Conservation (phyloP, 331 rosid genomes). For the Quercus tomentella region DNA sequence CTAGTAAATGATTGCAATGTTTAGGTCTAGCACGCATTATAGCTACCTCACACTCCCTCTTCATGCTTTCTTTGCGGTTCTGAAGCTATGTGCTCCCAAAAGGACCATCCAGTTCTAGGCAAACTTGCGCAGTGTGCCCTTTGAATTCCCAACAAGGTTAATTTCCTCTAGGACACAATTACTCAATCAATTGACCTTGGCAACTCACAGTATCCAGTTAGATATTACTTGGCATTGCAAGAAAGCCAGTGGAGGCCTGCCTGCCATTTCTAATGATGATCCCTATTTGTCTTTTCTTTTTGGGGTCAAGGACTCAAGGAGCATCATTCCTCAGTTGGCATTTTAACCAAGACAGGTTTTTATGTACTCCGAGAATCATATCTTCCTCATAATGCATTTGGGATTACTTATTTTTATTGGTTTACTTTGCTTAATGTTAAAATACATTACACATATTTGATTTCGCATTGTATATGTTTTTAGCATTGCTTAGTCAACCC, state of each 20-base stretch:
- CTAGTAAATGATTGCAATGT: neutral
- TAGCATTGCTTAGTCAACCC: too few species aligned
- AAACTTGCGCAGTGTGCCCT: neutral
- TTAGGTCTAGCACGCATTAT: neutral
- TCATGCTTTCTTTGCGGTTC: neutral
- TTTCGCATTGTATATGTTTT: too few species aligned
- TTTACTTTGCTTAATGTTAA: too few species aligned
- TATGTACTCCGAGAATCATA: neutral
- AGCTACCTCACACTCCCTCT: neutral
- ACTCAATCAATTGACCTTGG: neutral
- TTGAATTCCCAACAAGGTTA: neutral
- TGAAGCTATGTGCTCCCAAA: neutral
- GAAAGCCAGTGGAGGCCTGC: neutral
- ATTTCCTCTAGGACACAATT: neutral
- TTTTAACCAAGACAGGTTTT: neutral
- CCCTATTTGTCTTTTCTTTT: neutral
- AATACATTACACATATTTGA: too few species aligned
- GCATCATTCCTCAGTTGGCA: neutral
- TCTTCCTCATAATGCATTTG: neutral
- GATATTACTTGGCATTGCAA: neutral
- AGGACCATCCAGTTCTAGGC: neutral
- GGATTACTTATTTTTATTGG: too few species aligned
- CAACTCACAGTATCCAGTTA: neutral
- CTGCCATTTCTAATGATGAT: neutral
- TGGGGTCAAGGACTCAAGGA: neutral